Evolutionary conservation across 495 filamentous ascomycete genomes (phyloP).

Genomic region (Aspergillus incahuasiensis): DNA sequence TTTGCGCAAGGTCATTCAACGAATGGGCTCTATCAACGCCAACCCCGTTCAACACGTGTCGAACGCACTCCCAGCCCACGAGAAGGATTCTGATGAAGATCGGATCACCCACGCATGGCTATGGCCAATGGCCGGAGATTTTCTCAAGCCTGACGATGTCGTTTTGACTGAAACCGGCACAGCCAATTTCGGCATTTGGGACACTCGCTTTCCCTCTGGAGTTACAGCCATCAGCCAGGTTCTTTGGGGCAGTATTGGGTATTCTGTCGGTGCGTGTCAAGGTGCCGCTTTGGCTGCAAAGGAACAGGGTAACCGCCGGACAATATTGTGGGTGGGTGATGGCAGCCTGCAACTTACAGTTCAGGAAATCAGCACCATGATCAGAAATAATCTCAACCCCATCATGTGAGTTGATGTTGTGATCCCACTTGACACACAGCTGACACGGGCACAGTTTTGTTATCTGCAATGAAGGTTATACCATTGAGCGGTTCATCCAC

Average conservation of each 20-base stretch:
- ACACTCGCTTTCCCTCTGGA: slow-evolving; percentile 71
- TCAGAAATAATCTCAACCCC: slow-evolving; percentile 68
- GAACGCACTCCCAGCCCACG: slow-evolving; percentile 55
- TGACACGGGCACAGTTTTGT: slow-evolving; percentile 46
- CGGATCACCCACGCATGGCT: slow-evolving; percentile 80
- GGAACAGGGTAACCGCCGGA: slow-evolving; percentile 57
- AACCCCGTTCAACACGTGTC: slow-evolving; percentile 33
- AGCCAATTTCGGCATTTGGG: slow-evolving; percentile 85
- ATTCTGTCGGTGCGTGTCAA: slow-evolving; percentile 72
- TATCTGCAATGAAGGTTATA: slow-evolving; percentile 54
- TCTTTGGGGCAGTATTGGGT: slow-evolving; percentile 86
- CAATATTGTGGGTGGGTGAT: slow-evolving; percentile 83
- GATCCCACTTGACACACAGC: neutral
- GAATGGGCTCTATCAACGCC: slow-evolving; percentile 53
- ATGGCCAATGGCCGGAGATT: slow-evolving; percentile 77
- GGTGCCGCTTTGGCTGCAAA: slow-evolving; percentile 69
- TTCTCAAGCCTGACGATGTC: slow-evolving; percentile 70
- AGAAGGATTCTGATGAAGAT: slow-evolving; percentile 41
- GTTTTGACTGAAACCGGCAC: slow-evolving; percentile 89
- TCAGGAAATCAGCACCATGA: slow-evolving; percentile 84
- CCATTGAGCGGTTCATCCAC: slow-evolving; percentile 53
- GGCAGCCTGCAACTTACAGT: slow-evolving; percentile 80
- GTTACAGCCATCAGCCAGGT: slow-evolving; percentile 79
- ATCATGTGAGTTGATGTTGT: slow-evolving; percentile 58
- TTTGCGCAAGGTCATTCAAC: slow-evolving; percentile 65